These are phyloP conservation scores for Pichia ethanolica DNA, from an alignment of 805 yeast genomes.

Conservation along the genomic window DNA sequence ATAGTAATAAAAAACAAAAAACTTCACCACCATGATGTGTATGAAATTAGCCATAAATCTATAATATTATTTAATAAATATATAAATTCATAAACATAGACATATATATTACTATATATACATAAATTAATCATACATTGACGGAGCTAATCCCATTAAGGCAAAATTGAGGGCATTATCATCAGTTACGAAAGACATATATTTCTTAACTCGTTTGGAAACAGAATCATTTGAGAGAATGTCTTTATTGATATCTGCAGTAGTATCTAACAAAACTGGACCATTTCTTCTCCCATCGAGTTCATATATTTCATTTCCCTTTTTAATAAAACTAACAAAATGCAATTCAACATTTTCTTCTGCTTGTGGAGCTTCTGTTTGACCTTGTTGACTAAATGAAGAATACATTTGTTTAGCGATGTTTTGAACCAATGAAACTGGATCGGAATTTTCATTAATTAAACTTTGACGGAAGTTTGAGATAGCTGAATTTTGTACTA, in stretches of 20 bases:
- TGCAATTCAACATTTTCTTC: conserved; percentile 55
- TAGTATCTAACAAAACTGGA: conserved; percentile 46
- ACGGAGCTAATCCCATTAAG: conserved; percentile 66
- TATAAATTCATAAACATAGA: no score
- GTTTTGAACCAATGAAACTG: conserved; percentile 17
- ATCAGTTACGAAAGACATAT: conserved; percentile 57
- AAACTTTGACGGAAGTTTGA: conserved; percentile 20
- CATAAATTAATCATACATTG: conserved; percentile 16
- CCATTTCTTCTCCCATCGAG: conserved; percentile 84
- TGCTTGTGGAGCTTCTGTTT: conserved; percentile 60
- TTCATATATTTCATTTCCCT: conserved; percentile 57
- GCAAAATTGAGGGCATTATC: conserved; percentile 59
- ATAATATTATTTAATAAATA: background rate
- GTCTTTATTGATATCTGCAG: conserved; percentile 25
- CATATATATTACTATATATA: no score
- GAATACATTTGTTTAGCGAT: conserved; percentile 30
- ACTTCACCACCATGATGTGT: background rate
- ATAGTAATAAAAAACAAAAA: background rate
- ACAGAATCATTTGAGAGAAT: conserved; percentile 48
- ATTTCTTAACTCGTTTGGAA: conserved; percentile 51
- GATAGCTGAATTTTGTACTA: conserved; percentile 31
- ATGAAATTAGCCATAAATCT: background rate
- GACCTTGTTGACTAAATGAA: conserved; percentile 45
- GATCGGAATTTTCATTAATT: conserved; percentile 16
- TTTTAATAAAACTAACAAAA: conserved; percentile 64